Conservation (phyloP, 169 alveolate species). For the Theileria annulata region DNA sequence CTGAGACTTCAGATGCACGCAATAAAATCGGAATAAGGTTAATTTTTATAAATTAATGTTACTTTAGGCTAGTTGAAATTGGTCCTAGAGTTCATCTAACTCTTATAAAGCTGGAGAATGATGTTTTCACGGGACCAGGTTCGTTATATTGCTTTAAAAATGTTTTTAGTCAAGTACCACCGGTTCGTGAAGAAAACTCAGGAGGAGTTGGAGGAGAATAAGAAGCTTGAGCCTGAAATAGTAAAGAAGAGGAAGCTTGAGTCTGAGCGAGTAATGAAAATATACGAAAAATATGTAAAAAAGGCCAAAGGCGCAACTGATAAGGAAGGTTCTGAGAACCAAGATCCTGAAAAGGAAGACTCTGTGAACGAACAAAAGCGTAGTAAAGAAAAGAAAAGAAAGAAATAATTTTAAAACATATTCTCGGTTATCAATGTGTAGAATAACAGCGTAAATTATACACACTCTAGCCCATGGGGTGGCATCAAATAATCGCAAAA, state of each 20-base stretch:
- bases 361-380: background rate
- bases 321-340: background rate
- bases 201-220: conserved; percentile 54
- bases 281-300: conserved; percentile 17
- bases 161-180: conserved; percentile 64
- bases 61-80: conserved; percentile 61
- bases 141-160: background rate
- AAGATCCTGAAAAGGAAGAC: background rate
- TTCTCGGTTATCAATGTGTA: background rate
- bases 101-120: conserved; percentile 68
- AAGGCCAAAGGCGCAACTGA: background rate
- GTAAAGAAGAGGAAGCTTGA: conserved; percentile 61
- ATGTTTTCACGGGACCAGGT: conserved; percentile 66
- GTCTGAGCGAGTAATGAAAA: conserved; percentile 20
- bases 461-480: background rate
- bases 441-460: no score
- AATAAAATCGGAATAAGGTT: conserved; percentile 52
- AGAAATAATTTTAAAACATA: background rate
- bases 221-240: conserved; percentile 43
- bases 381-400: background rate
- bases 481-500: background rate
- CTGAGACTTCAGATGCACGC: conserved; percentile 7
- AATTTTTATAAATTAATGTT: background rate
- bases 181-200: conserved; percentile 62
- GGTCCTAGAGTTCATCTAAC: conserved; percentile 72